A percentile compares a stretch with the other conserved stretches of the same genome.
Evolutionary conservation across 2,329 filamentous ascomycete genomes (phyloP).

Genomic region (Huntiella bhutanensis): DNA sequence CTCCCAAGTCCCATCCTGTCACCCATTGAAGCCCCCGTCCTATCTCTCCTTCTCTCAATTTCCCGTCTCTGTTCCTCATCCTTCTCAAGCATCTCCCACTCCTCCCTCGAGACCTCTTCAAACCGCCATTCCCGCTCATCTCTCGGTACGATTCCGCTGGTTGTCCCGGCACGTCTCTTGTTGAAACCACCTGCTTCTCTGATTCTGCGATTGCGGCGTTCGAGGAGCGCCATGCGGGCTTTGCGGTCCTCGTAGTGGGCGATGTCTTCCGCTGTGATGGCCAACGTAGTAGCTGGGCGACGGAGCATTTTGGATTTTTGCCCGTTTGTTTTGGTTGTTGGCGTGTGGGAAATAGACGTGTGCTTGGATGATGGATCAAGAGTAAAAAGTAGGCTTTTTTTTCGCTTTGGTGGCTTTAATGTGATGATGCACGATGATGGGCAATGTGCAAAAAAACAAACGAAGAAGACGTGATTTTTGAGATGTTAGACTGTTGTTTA

Average conservation of each 20-base stretch:
- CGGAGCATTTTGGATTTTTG: conserved; percentile 34
- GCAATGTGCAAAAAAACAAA: no score
- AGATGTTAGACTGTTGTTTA: no score
- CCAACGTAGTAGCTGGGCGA: conserved; percentile 46
- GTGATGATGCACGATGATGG: no score
- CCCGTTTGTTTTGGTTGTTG: background rate
- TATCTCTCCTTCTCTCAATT: background rate
- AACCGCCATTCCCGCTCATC: conserved; percentile 1
- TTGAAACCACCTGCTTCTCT: background rate
- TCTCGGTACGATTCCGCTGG: background rate
- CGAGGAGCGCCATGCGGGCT: conserved; percentile 10
- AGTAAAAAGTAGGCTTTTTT: no score
- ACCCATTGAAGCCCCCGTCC: background rate
- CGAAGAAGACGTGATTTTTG: no score
- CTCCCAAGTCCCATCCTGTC: background rate
- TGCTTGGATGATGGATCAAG: background rate
- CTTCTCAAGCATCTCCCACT: conserved; percentile 2
- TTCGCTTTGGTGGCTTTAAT: no score
- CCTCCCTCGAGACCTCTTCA: conserved; percentile 11
- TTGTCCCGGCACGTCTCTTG: background rate
- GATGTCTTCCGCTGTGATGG: conserved; percentile 51
- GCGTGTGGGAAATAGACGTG: background rate
- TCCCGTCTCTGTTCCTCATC: background rate
- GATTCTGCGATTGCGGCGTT: conserved; percentile 12
- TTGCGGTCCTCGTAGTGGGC: conserved; percentile 39